Evolutionary conservation across 352 stramenopile species (phyloP), one percentile per base, ranked within the genome.

Genomic region (Phytophthora vignae): DNA sequence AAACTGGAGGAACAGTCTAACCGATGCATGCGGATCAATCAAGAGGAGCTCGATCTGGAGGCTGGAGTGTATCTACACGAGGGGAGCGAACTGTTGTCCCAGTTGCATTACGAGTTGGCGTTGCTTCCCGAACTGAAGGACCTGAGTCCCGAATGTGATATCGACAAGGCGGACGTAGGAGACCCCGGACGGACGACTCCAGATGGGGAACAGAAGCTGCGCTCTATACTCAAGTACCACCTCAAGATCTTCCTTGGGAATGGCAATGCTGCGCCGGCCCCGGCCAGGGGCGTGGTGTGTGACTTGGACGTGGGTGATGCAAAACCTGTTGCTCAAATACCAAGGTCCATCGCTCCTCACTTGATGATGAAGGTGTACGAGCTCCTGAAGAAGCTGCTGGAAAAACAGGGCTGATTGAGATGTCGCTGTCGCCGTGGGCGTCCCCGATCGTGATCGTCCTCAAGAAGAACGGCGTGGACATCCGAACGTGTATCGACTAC

Each of bases 231-330:
- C 29, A 33, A 33, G 29, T 33, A 33, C 7, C 29, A 33, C 6
- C 29, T 1, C 29, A 40, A 40, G 4, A 40, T 40, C 33, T 40
- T 40, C 11, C 9, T 42, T 4, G 33, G 33, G 11, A 10, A 42
- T 42, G 11, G 11, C 33, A 42, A 42, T 15, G 33, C 11, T 15
- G 33, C 33, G 10, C 33, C 10, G 10, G 33, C 33, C 11, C 33
- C 33, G 4, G 33, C 9, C 33, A 42, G 33, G 11, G 33, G 33
- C 33, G 33, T 42, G 33, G 10, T 42, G 33, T 42, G 33, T 15
- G 33, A 15, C 50, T 66, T 74, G 65, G 60, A 31, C 71, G 52
- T 69, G 53, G 8, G 2, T 15, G 14, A 50, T 2, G 42, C 42
- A 15, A 42, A 42, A 42, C 33, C 33, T 5, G 33, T 42, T 4